These are phyloP conservation scores for Smallanthus sonchifolius DNA, from an alignment of 129 eudicot species.

Conservation along the genomic window DNA sequence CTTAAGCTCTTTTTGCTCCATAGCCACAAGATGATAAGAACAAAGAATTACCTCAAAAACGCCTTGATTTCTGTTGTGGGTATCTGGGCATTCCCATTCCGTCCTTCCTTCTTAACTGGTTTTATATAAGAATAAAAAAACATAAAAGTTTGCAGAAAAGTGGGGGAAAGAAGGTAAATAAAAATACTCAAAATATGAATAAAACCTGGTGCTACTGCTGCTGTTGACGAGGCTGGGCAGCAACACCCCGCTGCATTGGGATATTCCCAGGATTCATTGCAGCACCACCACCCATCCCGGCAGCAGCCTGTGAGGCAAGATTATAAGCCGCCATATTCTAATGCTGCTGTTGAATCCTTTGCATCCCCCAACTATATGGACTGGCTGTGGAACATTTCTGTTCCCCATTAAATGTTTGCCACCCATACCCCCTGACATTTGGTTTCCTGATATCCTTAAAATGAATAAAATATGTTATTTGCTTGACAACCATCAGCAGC, in stretches of 20 bases:
- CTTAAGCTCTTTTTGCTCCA: neutral
- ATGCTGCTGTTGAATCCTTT: conserved; percentile 68
- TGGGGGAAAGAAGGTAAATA: neutral
- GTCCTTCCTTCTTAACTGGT: conserved; percentile 87
- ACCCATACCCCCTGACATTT: conserved; percentile 53
- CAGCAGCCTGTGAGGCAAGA: conserved; percentile 64
- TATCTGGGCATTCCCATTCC: conserved; percentile 90
- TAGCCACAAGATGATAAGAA: neutral
- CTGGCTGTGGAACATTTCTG: conserved; percentile 67
- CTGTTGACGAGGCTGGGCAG: conserved; percentile 82
- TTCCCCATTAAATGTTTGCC: conserved; percentile 70
- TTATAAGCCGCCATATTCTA: conserved; percentile 69
- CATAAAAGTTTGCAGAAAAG: neutral
- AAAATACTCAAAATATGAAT: neutral
- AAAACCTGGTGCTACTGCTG: conserved; percentile 42
- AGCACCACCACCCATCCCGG: conserved; percentile 60
- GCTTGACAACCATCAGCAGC: neutral
- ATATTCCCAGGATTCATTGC: conserved; percentile 79
- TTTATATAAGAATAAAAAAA: neutral
- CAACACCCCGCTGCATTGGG: conserved; percentile 89
- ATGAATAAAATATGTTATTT: neutral
- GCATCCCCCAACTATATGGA: conserved; percentile 78
- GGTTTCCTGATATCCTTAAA: conserved; percentile 57
- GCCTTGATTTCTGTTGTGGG: conserved; percentile 86
- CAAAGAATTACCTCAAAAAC: conserved; percentile 59